Evolutionary conservation across 2,329 filamentous ascomycete species (phyloP).

Genomic region (Diplocarpon rosae): DNA sequence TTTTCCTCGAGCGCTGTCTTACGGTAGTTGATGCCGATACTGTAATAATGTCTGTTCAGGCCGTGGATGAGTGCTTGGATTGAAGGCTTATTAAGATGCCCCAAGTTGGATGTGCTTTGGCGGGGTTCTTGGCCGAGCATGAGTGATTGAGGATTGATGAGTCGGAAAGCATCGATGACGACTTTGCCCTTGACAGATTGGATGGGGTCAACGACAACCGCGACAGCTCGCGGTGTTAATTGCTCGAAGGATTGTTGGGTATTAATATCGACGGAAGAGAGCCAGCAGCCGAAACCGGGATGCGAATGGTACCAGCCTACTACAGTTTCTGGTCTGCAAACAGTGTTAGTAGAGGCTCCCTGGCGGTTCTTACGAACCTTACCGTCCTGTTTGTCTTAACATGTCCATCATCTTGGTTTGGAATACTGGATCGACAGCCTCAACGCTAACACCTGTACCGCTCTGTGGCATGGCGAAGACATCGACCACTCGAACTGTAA

Average conservation of each 20-base stretch:
- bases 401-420: slow-evolving; percentile 99
- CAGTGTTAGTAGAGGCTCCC: slow-evolving; percentile 9
- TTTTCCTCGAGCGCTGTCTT: slow-evolving; percentile 98
- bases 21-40: slow-evolving; percentile 94
- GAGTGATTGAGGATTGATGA: slow-evolving; percentile 94
- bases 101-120: slow-evolving; percentile 94
- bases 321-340: slow-evolving; percentile 75
- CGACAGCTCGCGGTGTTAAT: slow-evolving; percentile 89
- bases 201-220: slow-evolving; percentile 95
- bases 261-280: slow-evolving; percentile 98
- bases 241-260: slow-evolving; percentile 99
- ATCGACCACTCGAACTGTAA: slow-evolving; percentile 95
- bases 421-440: slow-evolving; percentile 96
- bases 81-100: slow-evolving; percentile 98
- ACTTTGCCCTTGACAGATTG: slow-evolving; percentile 99
- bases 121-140: slow-evolving; percentile 97
- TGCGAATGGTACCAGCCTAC: slow-evolving; percentile 99
- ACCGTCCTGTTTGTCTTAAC: slow-evolving; percentile 94
- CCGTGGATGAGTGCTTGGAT: slow-evolving; percentile 98
- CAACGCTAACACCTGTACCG: slow-evolving; percentile 94
- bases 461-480: slow-evolving; percentile 99
- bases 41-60: slow-evolving; percentile 98
- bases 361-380: slow-evolving; percentile 17
- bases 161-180: slow-evolving; percentile 95
- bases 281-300: slow-evolving; percentile 97